Evolutionary conservation across 2,329 filamentous ascomycete genomes (phyloP), one percentile per base, ranked within the genome.

Genomic region (Epichloe hybrida): DNA sequence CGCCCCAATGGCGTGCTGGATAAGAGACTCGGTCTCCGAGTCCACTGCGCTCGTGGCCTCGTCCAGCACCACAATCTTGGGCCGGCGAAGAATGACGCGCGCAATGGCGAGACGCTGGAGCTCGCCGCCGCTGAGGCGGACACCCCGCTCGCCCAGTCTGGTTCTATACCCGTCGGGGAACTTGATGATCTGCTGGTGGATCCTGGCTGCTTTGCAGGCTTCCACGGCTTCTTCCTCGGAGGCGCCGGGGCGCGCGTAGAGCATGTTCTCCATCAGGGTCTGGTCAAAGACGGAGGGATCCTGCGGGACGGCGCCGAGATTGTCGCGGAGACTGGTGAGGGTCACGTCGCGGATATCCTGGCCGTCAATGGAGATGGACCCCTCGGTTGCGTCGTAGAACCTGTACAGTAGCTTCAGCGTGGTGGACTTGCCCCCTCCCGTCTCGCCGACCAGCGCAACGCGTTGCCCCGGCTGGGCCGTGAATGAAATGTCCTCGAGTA

Each of bases 231-330:
- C 77, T 6, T 72, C 72, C 42, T 83, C 75, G 0, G 75, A 79
- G 1, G 81, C 80, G n/a, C 74, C 70, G 2, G 79, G 72, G 11
- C 74, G 73, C 2, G 79, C 79, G 61, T 85, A 86, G 2, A 73
- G 73, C 23, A 86, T 67, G 58, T 86, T 86, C 17, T 83, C 75
- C 59, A 80, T 72, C 41, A 86, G 74, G 1, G 77, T 77, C 35
- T 75, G 72, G 59, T 84, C 81, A 67, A 86, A 85, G 8, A 86
- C 67, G 0, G 74, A 68, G 0, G 81, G 76, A 53, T 82, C 77
- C 62, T 86, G 79, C 3, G 81, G 81, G 0, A 85, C 81, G 12
- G 83, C 71, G 20, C 80, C 81, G 27, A 86, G 72, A 3, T 71
- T 68, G 20, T 77, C 71, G 9, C 81, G 72, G 2, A 86, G 66